Evolutionary conservation across 1,284 basidiomycete genomes (phyloP).

Genomic region (Puccinia polysora): DNA sequence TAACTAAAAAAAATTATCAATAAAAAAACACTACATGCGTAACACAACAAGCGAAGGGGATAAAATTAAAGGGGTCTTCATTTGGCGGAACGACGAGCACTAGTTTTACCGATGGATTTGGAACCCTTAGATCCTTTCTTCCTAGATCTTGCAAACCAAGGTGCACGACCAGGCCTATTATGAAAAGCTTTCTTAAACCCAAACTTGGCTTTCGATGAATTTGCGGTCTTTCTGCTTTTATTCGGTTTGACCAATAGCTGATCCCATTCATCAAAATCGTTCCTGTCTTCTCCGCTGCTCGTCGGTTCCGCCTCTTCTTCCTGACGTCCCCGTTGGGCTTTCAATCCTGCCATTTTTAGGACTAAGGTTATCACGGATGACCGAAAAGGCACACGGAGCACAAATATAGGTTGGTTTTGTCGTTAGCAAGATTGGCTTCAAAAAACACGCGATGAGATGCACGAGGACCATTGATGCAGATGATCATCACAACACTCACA

Average conservation of each 20-base stretch:
- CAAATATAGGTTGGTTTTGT: background rate
- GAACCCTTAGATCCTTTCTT: constrained; percentile 10
- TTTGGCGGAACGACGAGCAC: constrained; percentile 14
- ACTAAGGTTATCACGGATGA: background rate
- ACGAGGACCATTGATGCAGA: background rate
- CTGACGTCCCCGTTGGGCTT: too few relatives aligned
- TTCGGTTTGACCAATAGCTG: background rate
- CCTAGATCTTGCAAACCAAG: background rate
- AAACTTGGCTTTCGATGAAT: background rate
- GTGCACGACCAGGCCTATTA: too few relatives aligned
- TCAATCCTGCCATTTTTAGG: constrained; percentile 16
- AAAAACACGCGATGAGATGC: background rate
- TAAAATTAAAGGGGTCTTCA: too few relatives aligned
- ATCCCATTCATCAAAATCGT: constrained; percentile 10
- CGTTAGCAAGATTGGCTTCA: background rate
- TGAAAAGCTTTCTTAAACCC: constrained; percentile 7
- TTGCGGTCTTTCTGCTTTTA: background rate
- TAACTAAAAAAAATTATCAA: too few relatives aligned
- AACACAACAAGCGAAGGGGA: too few relatives aligned
- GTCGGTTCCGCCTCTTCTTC: background rate
- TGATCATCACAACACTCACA: background rate
- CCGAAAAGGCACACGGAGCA: background rate
- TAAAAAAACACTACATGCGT: too few relatives aligned
- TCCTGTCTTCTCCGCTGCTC: background rate
- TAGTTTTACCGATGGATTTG: constrained; percentile 4